Evolutionary conservation across 148 eudicot genomes (phyloP).

Genomic region (Rhododendron kiyosumense): DNA sequence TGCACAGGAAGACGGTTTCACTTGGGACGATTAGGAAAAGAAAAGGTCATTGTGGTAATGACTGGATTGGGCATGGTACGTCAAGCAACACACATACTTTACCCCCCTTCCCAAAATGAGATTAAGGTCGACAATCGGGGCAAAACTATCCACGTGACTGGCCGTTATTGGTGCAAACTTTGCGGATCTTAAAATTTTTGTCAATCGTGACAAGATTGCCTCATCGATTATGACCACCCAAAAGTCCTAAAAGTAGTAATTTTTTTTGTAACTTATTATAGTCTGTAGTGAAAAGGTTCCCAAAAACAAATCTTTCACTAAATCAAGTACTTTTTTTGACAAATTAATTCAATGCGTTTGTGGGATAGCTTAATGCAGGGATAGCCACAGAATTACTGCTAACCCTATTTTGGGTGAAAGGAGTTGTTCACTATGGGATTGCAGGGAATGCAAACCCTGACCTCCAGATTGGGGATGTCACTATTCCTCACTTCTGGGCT

Average conservation of each 20-base stretch:
- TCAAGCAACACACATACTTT: neutral
- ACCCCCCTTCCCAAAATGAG: neutral
- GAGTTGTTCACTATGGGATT: conserved; percentile 29
- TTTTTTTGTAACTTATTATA: neutral
- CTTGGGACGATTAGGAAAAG: conserved; percentile 1
- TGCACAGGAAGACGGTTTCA: conserved; percentile 30
- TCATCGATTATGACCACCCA: no score
- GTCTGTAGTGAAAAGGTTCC: neutral
- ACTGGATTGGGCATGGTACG: conserved; percentile 34
- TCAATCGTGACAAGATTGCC: neutral
- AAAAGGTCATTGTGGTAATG: conserved; percentile 26
- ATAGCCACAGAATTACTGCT: conserved; percentile 28
- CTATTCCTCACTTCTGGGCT: conserved; percentile 34
- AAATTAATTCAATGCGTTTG: neutral
- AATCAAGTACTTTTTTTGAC: neutral
- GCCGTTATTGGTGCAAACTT: neutral
- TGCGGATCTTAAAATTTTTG: neutral
- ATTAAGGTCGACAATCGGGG: neutral
- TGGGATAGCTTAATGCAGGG: conserved; percentile 32
- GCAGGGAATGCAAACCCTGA: conserved; percentile 36
- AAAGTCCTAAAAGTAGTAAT: neutral
- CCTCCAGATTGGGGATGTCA: conserved; percentile 30
- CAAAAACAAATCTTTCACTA: neutral
- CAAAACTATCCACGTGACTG: neutral
- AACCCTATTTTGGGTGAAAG: conserved; percentile 21